Base-by-base conservation (phyloP, 164 flowering plant species). In the Stephania yunnanensis region DNA sequence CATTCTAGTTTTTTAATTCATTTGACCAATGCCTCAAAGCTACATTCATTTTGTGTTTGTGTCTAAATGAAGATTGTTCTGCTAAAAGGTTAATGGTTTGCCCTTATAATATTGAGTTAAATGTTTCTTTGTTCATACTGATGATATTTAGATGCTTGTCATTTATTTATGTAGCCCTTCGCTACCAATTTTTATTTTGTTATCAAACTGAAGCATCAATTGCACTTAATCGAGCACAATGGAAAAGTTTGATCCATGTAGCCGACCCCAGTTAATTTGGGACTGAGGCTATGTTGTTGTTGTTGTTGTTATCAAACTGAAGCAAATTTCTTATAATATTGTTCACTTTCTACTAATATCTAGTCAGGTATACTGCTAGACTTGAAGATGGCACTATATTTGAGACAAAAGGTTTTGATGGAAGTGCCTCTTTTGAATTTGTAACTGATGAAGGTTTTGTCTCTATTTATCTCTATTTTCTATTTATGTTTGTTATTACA, bases 301-400 rank as follows among this genome's bases (percentile, higher is more conserved):
- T n/a, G n/a, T n/a, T n/a, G n/a, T 11, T 50, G 11, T 29, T 4
- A 30, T 30, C n/a, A 31, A 55, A 58, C 65, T 58, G 65, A 7
- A 15, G 5, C 15, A 58, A 20, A 17, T 15, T 58, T 19, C 65
- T 58, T 17, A 17, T 36, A 4, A 2, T 36, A 2, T n/a, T 46
- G 48, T 30, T 46, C 31, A 20, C 9, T 68, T 22, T 75, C 11
- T 17, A 58, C 61, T 52, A 53, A 68, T 31, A 70, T 70, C 11
- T 79, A 86, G 89, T 85, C 72, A 81, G 68, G 71, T 88, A 83
- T 55, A 76, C 65, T 17, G 80, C 82, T 42, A 84, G 76, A 72
- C 79, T 69, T 42, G 81, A 84, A 76, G 87, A 89, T 81, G 92
- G 86, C 46, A 78, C 85, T 1, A 71, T 84, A 9, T 77, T 81